Evolutionary conservation across 2,329 filamentous ascomycete genomes (phyloP), one percentile per base, ranked within the genome.

Genomic region (Corinectria fuckeliana): DNA sequence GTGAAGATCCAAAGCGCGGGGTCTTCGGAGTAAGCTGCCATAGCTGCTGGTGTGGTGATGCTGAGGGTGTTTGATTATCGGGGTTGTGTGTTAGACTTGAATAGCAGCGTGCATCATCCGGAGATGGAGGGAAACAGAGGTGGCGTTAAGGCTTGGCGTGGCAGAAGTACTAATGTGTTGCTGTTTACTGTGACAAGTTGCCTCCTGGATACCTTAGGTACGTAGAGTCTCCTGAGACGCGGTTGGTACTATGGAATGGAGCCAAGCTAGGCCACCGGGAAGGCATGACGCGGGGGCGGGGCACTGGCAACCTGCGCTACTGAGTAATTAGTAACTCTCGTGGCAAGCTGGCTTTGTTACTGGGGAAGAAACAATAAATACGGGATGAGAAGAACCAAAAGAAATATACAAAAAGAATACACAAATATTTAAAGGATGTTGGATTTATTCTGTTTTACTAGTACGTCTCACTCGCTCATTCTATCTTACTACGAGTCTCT

Each of bases 1-100:
- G 95, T 98, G 80, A 96, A 97, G 70, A 99, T 90, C 81, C 95
- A 99, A 63, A 99, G 88, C 25, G 89, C 83, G 48, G 89, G 85
- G 75, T 92, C 89, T 67, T 81, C 82, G 66, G 81, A 81, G 73
- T 80, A 84, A 52, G 81, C 78, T 45, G 75, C 74, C 72, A 77
- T 78, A 61, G 61, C 70, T 41, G 34, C 18, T 45, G 11, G 32
- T 20, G 39, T 36, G 13, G 36, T 23, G 23, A n/a, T 50, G 39
- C 11, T 36, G 48, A 26, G 13, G 36, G 16, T 42, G 36, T 36
- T 42, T 47, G 26, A 14, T 23, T 28, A 16, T 56, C 18, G 20
- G 36, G 28, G 39, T 28, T 42, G 20, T n/a, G n/a, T n/a, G 39
- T 32, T 26, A 45, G 36, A 14, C 30, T 20, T 23, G 44, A 50